Evolutionary conservation across 2,329 filamentous ascomycete genomes (phyloP).

Genomic region (Apiospora aurea): DNA sequence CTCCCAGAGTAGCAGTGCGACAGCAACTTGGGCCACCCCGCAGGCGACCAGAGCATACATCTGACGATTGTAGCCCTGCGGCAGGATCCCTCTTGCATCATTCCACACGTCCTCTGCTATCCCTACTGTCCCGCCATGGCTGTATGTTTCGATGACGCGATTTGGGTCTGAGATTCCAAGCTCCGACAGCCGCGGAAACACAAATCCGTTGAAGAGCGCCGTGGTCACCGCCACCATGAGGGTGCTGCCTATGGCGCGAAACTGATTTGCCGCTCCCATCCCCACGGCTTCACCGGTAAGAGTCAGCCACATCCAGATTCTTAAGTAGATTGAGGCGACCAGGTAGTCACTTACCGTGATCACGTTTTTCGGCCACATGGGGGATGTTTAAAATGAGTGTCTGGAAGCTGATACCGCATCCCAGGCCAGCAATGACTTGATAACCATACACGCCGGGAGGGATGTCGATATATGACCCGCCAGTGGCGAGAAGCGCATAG

Average conservation of each 20-base stretch:
- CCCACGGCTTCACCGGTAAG: conserved; percentile 30
- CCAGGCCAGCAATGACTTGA: conserved; percentile 30
- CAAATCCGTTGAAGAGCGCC: conserved; percentile 31
- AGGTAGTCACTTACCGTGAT: conserved; percentile 30
- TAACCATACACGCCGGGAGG: conserved; percentile 29
- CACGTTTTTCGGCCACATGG: conserved; percentile 28
- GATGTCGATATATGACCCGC: conserved; percentile 25
- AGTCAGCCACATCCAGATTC: not conserved
- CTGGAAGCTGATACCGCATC: conserved; percentile 31
- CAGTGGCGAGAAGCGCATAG: conserved; percentile 28
- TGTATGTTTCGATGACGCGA: not conserved
- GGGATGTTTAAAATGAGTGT: conserved; percentile 31
- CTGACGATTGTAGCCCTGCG: conserved; percentile 33
- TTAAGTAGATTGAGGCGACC: not conserved
- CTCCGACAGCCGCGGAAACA: not conserved
- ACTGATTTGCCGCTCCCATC: conserved; percentile 32
- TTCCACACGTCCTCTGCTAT: not conserved
- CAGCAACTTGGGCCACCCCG: conserved; percentile 31
- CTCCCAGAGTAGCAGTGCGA: conserved; percentile 33
- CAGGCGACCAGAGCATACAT: conserved; percentile 32
- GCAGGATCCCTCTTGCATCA: conserved; percentile 23
- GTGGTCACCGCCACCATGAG: conserved; percentile 33
- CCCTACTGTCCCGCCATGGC: not conserved
- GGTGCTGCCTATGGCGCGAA: conserved; percentile 34
- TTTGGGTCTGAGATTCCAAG: not conserved